Percentiles rank a stretch among this genome's conserved stretches.
These are phyloP conservation scores for Entamoeba invadens DNA, from an alignment of 208 protist species.

Conservation along the genomic window DNA sequence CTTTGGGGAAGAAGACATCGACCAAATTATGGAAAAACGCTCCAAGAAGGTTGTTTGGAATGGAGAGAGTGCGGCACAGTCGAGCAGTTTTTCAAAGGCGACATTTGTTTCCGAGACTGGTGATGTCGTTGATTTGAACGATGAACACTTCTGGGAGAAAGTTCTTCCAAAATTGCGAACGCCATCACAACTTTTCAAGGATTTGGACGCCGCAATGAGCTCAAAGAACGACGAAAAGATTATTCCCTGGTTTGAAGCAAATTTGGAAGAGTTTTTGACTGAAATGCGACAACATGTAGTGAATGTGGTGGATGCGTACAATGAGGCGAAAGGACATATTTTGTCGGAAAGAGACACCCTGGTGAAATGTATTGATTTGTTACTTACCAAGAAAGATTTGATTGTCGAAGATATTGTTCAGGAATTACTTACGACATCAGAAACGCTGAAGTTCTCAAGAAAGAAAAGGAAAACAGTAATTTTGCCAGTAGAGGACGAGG, in stretches of 20 bases:
- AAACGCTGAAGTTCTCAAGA: not conserved
- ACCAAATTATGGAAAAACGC: not conserved
- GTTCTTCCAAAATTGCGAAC: not conserved
- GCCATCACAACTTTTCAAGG: not conserved
- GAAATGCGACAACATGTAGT: not conserved
- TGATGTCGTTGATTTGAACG: not conserved
- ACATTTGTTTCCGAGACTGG: slow-evolving; percentile 4
- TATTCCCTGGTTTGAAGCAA: not conserved
- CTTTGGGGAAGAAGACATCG: not conserved
- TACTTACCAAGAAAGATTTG: not conserved
- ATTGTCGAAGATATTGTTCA: not conserved
- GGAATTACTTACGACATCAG: not conserved
- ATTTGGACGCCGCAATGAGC: not conserved
- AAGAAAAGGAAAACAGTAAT: not conserved
- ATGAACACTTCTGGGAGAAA: slow-evolving; percentile 2
- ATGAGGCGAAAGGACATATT: not conserved
- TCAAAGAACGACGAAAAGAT: not conserved
- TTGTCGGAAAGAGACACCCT: not conserved
- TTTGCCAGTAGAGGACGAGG: not conserved
- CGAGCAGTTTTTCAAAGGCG: not conserved
- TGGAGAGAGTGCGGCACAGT: not conserved
- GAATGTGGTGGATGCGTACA: not conserved
- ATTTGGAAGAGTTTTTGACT: not conserved
- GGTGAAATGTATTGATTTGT: not conserved
- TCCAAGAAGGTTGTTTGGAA: not conserved